Evolutionary conservation across 805 yeast genomes (phyloP).

Genomic region (Yamadazyma philogaea): DNA sequence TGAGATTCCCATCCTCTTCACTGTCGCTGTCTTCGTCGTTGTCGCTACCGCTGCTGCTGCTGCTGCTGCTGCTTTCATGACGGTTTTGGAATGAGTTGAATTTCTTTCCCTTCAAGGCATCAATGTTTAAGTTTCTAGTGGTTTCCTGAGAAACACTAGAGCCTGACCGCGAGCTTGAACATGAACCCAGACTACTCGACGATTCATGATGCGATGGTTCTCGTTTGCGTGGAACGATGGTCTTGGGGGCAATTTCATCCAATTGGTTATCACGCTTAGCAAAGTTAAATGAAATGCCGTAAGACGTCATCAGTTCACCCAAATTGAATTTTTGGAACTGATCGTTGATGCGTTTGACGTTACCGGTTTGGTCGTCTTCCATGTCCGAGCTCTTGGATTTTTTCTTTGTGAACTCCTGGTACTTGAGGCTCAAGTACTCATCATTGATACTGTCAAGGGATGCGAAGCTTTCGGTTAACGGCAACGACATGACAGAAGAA

Average conservation of each 20-base stretch:
- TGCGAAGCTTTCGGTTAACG: constrained; percentile 73
- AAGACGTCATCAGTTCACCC: constrained; percentile 35
- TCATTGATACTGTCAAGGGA: constrained; percentile 69
- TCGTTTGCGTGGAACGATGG: constrained; percentile 1
- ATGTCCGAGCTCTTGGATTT: constrained; percentile 4
- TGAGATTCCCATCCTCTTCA: constrained; percentile 43
- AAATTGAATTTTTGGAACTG: constrained; percentile 37
- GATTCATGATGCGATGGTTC: not conserved
- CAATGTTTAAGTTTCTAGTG: not conserved
- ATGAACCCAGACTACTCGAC: constrained; percentile 1
- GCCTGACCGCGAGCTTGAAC: not conserved
- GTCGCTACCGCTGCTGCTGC: constrained; percentile 13
- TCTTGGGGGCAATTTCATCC: constrained; percentile 18
- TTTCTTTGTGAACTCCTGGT: constrained; percentile 30
- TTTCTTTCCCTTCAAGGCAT: constrained; percentile 7
- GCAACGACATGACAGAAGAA: constrained; percentile 71
- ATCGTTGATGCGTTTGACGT: constrained; percentile 30
- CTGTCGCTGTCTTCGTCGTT: constrained; percentile 26
- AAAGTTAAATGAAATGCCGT: constrained; percentile 15
- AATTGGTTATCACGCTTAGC: constrained; percentile 12
- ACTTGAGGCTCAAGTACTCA: constrained; percentile 45
- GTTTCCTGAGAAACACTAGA: constrained; percentile 12
- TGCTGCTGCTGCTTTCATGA: constrained; percentile 10
- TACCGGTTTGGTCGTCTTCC: constrained; percentile 9
- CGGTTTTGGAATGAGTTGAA: not conserved